Evolutionary conservation across 2,329 filamentous ascomycete genomes (phyloP).

Genomic region (Phialophora verrucosa): DNA sequence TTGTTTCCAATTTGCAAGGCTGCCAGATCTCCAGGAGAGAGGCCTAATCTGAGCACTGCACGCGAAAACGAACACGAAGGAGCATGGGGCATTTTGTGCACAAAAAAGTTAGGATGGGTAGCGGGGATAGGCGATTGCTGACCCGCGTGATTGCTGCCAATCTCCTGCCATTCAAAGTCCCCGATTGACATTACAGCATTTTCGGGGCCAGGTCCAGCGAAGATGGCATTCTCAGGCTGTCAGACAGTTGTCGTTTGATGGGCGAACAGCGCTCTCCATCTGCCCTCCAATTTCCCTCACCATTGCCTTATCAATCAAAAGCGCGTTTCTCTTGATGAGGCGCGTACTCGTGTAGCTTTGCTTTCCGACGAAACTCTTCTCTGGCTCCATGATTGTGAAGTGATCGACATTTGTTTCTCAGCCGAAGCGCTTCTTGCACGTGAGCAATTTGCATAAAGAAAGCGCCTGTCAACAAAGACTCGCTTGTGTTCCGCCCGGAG

Average conservation of each 20-base stretch:
- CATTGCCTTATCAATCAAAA: background rate
- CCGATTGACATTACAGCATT: background rate
- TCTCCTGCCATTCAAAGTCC: background rate
- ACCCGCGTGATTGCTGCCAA: slow-evolving; percentile 12
- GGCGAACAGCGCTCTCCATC: background rate
- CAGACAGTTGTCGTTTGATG: slow-evolving; percentile 8
- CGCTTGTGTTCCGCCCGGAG: slow-evolving; percentile 15
- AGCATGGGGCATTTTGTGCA: background rate
- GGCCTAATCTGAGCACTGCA: slow-evolving; percentile 2
- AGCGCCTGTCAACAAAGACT: slow-evolving; percentile 3
- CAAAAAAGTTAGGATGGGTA: background rate
- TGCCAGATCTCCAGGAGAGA: slow-evolving; percentile 7
- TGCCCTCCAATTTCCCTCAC: slow-evolving; percentile 18
- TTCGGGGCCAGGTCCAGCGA: background rate
- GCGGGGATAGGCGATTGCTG: background rate
- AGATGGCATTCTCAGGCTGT: background rate
- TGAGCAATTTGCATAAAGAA: slow-evolving; percentile 8
- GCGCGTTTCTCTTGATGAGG: slow-evolving; percentile 1
- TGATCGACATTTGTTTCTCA: background rate
- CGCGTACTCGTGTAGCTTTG: background rate
- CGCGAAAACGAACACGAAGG: slow-evolving; percentile 13
- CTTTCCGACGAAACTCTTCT: background rate
- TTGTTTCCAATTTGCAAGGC: slow-evolving; percentile 1
- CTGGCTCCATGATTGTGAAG: background rate
- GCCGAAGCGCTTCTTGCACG: background rate